Conservation (phyloP, 495 filamentous ascomycete genomes). For the Penicillium roqueforti region DNA sequence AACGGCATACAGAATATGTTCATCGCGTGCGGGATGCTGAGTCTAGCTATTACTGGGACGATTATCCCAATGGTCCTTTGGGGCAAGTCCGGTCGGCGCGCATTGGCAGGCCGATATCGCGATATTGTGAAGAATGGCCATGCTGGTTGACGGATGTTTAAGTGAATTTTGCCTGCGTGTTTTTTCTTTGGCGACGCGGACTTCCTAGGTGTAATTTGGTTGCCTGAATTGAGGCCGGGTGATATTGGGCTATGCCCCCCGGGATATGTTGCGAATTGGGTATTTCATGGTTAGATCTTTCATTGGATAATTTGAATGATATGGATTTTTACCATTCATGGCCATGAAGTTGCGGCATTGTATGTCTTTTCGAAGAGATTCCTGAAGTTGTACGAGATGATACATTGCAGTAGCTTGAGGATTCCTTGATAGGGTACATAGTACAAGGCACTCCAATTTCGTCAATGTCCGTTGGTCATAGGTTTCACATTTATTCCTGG, state of each 20-base stretch:
- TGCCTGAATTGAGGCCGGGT: not conserved
- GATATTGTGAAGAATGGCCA: conserved; percentile 17
- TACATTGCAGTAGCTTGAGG: not conserved
- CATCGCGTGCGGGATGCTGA: conserved; percentile 29
- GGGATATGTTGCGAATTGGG: not conserved
- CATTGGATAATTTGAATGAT: not conserved
- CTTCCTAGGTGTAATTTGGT: not conserved
- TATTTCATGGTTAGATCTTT: not conserved
- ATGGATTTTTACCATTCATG: not conserved
- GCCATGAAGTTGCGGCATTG: not conserved
- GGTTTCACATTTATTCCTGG: not conserved
- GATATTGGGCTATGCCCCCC: not conserved
- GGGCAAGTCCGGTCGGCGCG: conserved; percentile 25
- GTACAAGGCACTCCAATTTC: not conserved
- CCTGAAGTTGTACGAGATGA: not conserved
- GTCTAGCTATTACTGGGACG: conserved; percentile 19
- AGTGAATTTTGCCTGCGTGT: too few relatives aligned
- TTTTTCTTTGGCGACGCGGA: not conserved
- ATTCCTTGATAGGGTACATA: not conserved
- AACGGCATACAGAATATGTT: conserved; percentile 34
- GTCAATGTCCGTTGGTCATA: not conserved
- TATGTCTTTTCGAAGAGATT: too few relatives aligned
- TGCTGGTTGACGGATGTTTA: too few relatives aligned
- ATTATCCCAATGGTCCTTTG: conserved; percentile 28
- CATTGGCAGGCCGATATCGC: conserved; percentile 13